phyloP scores from a whole-genome alignment of 108 stramenopile genomes.

The Cyclostephanos tholiformis region DNA sequence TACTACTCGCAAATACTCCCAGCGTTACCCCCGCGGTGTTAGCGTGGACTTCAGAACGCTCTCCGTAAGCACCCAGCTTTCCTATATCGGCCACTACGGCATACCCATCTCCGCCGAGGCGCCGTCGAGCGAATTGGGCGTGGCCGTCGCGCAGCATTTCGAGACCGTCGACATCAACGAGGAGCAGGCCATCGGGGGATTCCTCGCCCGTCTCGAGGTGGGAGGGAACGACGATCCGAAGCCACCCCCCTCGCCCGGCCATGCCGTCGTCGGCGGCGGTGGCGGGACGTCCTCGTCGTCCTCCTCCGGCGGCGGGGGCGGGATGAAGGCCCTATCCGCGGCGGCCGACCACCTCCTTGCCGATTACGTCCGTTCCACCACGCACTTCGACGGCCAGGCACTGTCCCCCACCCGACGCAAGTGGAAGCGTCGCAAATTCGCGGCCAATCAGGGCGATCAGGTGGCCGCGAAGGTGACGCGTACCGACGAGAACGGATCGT shows the following conservation, averaged over 20 bases:
- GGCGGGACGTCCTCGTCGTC: constrained; percentile 17
- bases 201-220: constrained; percentile 66
- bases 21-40: constrained; percentile 81
- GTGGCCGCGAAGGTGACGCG: constrained; percentile 95
- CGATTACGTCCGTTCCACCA: constrained; percentile 75
- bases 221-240: constrained; percentile 39
- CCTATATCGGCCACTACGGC: constrained; percentile 91
- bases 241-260: constrained; percentile 17
- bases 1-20: constrained; percentile 37
- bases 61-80: constrained; percentile 69
- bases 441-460: constrained; percentile 87
- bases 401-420: constrained; percentile 51
- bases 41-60: constrained; percentile 87
- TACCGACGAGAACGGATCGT: constrained; percentile 94
- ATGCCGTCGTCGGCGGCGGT: constrained; percentile 2
- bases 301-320: constrained; percentile 22
- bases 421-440: constrained; percentile 76
- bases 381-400: constrained; percentile 67
- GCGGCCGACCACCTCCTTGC: constrained; percentile 50
- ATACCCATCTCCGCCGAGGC: constrained; percentile 77
- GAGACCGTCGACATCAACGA: constrained; percentile 83
- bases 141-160: constrained; percentile 90
- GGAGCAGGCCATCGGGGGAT: constrained; percentile 85
- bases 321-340: constrained; percentile 46
- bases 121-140: constrained; percentile 82